Evolutionary conservation across 2,329 filamentous ascomycete genomes (phyloP), one percentile per base, ranked within the genome.

Genomic region (Rutstroemia sp.): DNA sequence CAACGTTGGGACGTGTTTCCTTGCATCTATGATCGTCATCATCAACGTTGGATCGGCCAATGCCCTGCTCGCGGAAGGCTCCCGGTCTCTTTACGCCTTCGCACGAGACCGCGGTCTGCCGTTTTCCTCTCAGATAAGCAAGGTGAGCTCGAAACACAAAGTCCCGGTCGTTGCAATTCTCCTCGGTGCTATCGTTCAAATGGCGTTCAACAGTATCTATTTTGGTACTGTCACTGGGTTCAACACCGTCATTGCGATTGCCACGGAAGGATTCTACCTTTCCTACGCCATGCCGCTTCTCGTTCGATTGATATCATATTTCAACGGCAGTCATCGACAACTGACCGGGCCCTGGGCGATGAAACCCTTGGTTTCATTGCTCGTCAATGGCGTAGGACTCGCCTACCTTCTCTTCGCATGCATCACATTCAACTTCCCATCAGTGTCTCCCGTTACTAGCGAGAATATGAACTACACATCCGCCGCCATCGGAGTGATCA

Each of bases 391-490:
- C 1, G 62, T 79, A 18, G 79, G 79, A 0, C 72, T 81, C 5
- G 45, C 77, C 0, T 83, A 77, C 62, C 68, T 82, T 3, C 64
- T 78, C 1, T 82, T 82, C 55, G 75, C 77, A 2, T 75, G 74
- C 25, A 77, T 82, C 52, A 79, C 78, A 0, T 81, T 82, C 64
- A 82, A 81, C 56, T 79, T 82, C 56, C 79, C 80, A 0, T 74
- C 72, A 0, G 64, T 73, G 0, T 73, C 67, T 6, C 80, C 80
- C 0, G 78, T 83, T n/a, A 72, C 70, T 1, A 71, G 71, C 37
- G 73, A 78, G 25, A 79, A 79, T 38, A 83, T 82, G 79, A 83
- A 81, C 57, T 82, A 81, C 60, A 81, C 78, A 0, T 76, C 73
- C 21, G 79, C 80, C 0, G 79, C 79, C 0, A 75, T 81, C 30